phyloP scores from a whole-genome alignment of 352 stramenopile genomes.

The Phytopythium aichiense region DNA sequence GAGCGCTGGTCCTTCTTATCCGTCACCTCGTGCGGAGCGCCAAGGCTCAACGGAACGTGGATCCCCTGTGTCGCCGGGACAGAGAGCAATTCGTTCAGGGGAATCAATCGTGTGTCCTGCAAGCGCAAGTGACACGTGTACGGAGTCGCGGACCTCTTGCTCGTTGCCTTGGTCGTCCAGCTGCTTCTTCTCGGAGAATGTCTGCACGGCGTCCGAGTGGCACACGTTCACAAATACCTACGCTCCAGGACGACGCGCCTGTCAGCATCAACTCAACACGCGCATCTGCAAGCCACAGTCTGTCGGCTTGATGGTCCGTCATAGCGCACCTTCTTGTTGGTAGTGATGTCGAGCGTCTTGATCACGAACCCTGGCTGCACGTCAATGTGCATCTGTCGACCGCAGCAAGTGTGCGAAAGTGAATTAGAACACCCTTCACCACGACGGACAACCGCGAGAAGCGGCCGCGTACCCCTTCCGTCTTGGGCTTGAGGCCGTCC shows the following conservation, averaged over 20 bases:
- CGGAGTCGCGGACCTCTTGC: conserved; percentile 38
- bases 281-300: background rate
- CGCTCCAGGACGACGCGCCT: background rate
- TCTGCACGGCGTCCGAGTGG: conserved; percentile 62
- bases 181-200: conserved; percentile 75
- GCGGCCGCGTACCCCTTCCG: conserved; percentile 46
- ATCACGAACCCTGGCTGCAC: conserved; percentile 78
- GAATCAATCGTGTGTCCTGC: too few relatives aligned
- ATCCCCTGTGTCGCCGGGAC: conserved; percentile 34
- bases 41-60: conserved; percentile 69
- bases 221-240: conserved; percentile 82
- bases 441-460: background rate
- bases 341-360: conserved; percentile 61
- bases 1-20: conserved; percentile 61
- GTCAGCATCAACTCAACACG: background rate
- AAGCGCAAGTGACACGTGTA: too few relatives aligned
- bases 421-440: background rate
- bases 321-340: conserved; percentile 50
- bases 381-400: conserved; percentile 60
- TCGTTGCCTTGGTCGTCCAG: conserved; percentile 70
- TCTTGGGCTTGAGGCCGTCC: conserved; percentile 41
- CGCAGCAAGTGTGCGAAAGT: background rate
- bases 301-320: background rate
- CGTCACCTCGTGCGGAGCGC: conserved; percentile 64
- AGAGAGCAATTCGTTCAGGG: background rate